A percentile compares a stretch with the other conserved stretches of the same genome.
phyloP scores from a whole-genome alignment of 2,329 filamentous ascomycete species.

The Bipolaris cookei region DNA sequence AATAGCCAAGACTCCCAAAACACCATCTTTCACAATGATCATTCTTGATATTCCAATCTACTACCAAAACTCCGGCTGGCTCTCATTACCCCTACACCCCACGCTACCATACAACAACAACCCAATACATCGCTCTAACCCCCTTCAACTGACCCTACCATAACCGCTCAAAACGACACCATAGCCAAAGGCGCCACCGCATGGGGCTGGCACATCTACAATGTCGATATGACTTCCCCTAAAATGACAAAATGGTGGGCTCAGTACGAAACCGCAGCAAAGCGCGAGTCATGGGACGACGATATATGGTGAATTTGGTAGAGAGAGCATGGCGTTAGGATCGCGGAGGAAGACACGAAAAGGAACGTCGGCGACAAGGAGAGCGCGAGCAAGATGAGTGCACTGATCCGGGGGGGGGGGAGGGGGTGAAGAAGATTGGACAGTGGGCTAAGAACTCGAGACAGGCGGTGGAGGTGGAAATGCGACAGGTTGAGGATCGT shows the following conservation, averaged over 20 bases:
- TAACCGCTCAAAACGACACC: background rate
- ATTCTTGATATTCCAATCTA: constrained; percentile 5
- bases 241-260: constrained; percentile 1
- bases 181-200: constrained; percentile 5
- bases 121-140: constrained; percentile 4
- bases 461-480: background rate
- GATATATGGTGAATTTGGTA: constrained; percentile 15
- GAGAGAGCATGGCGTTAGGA: constrained; percentile 6
- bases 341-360: background rate
- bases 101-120: constrained; percentile 4
- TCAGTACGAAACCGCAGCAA: background rate
- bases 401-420: background rate
- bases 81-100: background rate
- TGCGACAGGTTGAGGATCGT: background rate
- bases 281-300: background rate
- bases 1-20: background rate
- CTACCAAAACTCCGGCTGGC: constrained; percentile 1
- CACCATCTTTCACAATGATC: background rate
- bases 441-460: background rate
- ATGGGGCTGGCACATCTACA: constrained; percentile 10
- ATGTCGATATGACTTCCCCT: background rate
- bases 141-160: background rate
- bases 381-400: background rate
- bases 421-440: background rate
- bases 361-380: background rate